These are phyloP conservation scores for Pseudohyphozyma bogoriensis DNA, from an alignment of 768 basidiomycete genomes.

Conservation along the genomic window DNA sequence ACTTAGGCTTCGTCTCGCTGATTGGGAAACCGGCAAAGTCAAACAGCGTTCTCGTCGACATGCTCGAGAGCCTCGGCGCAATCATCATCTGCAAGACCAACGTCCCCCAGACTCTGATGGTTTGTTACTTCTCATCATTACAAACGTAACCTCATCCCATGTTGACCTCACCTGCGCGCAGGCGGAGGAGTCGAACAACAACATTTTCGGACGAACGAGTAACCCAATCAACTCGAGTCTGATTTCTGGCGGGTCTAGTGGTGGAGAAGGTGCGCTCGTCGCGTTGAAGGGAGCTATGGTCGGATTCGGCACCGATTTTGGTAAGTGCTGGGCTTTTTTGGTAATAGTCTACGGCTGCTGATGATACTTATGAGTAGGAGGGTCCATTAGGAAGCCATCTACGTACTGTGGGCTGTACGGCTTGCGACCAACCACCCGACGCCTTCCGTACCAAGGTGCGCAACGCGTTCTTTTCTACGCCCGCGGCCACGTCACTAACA, in stretches of 20 bases:
- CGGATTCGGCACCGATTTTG: conserved; percentile 26
- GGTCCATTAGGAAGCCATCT: conserved; percentile 57
- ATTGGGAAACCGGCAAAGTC: conserved; percentile 18
- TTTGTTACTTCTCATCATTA: background rate
- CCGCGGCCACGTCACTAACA: conserved; percentile 16
- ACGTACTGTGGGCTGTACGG: conserved; percentile 56
- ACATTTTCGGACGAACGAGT: conserved; percentile 67
- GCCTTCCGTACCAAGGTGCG: conserved; percentile 18
- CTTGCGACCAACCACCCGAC: conserved; percentile 10
- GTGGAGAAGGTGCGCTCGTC: conserved; percentile 35
- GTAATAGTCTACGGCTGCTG: too few relatives aligned
- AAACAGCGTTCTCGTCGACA: conserved; percentile 6
- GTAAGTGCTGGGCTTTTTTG: too few relatives aligned
- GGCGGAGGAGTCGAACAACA: conserved; percentile 67
- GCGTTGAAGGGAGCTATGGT: conserved; percentile 29
- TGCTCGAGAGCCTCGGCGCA: conserved; percentile 22
- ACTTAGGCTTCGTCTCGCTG: conserved; percentile 37
- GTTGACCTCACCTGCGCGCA: conserved; percentile 47
- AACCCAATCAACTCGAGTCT: conserved; percentile 33
- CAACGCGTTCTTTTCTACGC: conserved; percentile 6
- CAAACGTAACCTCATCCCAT: background rate
- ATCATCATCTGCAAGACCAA: conserved; percentile 27
- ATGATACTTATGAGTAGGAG: conserved; percentile 35
- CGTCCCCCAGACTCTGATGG: conserved; percentile 29
- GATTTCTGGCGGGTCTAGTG: conserved; percentile 31